A percentile compares a stretch with the other conserved stretches of the same genome.
phyloP scores from a whole-genome alignment of 768 basidiomycete genomes.

The Auricularia heimuer region DNA sequence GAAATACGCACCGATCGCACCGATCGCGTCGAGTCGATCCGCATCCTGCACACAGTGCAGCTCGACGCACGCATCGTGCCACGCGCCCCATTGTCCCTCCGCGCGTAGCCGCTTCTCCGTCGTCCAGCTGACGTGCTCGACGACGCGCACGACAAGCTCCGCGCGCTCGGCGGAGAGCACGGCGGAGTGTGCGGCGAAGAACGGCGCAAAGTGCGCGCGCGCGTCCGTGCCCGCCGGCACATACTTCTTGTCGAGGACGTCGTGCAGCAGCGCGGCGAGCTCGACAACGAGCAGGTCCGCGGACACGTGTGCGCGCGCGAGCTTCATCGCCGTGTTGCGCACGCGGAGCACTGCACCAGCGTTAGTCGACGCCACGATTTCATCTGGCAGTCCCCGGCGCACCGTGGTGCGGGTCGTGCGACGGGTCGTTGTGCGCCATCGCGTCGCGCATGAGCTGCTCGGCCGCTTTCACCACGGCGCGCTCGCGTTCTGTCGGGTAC shows the following conservation, averaged over 20 bases:
- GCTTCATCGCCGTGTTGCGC: conserved; percentile 58
- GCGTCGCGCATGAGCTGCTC: conserved; percentile 61
- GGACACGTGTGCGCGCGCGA: conserved; percentile 39
- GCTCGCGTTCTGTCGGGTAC: conserved; percentile 9
- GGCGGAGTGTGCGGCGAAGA: conserved; percentile 44
- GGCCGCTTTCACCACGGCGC: conserved; percentile 39
- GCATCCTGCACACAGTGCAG: conserved; percentile 78
- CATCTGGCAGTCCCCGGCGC: conserved; percentile 13
- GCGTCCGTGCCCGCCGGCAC: conserved; percentile 49
- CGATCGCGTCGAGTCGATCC: conserved; percentile 70
- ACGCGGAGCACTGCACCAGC: conserved; percentile 62
- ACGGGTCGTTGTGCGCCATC: conserved; percentile 72
- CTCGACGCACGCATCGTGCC: conserved; percentile 65
- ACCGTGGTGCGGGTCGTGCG: conserved; percentile 77
- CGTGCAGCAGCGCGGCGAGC: conserved; percentile 80
- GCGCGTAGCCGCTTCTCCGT: conserved; percentile 64
- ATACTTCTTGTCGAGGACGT: conserved; percentile 82
- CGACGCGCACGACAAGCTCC: conserved; percentile 42
- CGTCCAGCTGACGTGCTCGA: conserved; percentile 78
- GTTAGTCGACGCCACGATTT: not conserved
- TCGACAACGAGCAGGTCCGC: conserved; percentile 67
- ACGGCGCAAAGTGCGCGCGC: conserved; percentile 56
- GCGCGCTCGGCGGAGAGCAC: conserved; percentile 54
- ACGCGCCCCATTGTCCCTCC: conserved; percentile 44
- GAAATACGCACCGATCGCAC: conserved; percentile 51